A percentile compares a stretch with the other conserved stretches of the same genome.
Evolutionary conservation across 371 early-diverging fungal species (phyloP).

Genomic region (Apophysomyces ossiformis): DNA sequence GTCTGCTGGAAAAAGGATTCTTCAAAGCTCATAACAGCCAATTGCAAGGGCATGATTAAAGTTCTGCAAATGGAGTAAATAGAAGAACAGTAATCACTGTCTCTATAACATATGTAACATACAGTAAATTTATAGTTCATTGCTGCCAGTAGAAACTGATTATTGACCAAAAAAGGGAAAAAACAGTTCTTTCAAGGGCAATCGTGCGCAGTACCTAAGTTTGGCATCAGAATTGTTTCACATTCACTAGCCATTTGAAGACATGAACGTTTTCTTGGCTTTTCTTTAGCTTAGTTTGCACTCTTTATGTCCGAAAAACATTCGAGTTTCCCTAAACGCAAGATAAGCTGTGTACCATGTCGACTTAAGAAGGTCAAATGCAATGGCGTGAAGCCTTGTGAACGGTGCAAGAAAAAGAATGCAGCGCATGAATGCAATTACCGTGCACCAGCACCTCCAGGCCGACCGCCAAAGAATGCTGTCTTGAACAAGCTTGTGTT

Average conservation of each 20-base stretch:
- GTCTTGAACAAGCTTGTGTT: slow-evolving; percentile 36
- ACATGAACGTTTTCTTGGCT: no score
- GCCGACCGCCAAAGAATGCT: slow-evolving; percentile 41
- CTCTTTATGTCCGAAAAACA: no score
- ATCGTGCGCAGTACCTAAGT: no score
- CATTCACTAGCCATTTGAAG: no score
- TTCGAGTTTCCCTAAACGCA: background rate
- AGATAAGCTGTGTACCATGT: slow-evolving; percentile 32
- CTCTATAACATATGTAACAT: background rate
- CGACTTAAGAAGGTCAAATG: slow-evolving; percentile 35
- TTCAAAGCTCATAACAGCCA: slow-evolving; percentile 81
- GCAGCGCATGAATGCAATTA: slow-evolving; percentile 24
- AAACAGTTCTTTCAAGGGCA: no score
- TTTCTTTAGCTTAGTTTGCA: no score
- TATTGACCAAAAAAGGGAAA: no score
- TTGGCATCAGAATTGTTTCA: no score
- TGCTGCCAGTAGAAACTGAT: no score
- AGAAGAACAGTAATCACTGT: background rate
- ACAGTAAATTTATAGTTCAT: background rate
- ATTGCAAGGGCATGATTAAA: slow-evolving; percentile 88
- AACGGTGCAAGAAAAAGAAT: slow-evolving; percentile 20
- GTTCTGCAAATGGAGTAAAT: slow-evolving; percentile 61
- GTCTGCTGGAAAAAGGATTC: slow-evolving; percentile 87
- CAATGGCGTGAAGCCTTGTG: slow-evolving; percentile 32
- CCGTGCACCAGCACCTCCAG: slow-evolving; percentile 27